Base-by-base conservation (phyloP, 129 eudicot genomes). In the Erigeron canadensis region DNA sequence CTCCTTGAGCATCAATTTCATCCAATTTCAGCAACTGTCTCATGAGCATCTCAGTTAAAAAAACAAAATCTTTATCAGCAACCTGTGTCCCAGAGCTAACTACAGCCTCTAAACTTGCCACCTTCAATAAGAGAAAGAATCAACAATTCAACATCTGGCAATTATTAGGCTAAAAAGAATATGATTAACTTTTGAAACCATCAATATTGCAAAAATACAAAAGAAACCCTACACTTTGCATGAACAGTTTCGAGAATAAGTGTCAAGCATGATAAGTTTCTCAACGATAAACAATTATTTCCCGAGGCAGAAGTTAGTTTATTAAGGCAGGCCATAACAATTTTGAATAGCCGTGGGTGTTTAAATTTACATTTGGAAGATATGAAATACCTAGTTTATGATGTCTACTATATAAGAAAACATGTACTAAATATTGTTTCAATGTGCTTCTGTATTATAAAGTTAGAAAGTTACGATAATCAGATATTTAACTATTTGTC, bases 1-100 rank as follows among this genome's bases (percentile, higher is more conserved):
- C 97, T 74, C 96, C 97, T 79, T 82, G 84, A 75, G 93, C 97
- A 59, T 84, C 91, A 80, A 94, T 90, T 71, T 77, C 79, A 78
- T 94, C 97, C 81, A 94, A 76, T 75, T 86, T 90, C 65, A 94
- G 82, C 78, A 94, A 64, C 71, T 89, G 93, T 63, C 91, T 86
- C 96, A 84, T 86, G 2, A 94, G 91, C 90, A 94, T 84, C 81
- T 94, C 97, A 11, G 90, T 80, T 72, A 81, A 41, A 61, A 82
- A 79, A 37, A 82, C 23, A 66, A 94, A 75, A 55, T 90, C 89
- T 71, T 82, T 87, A 15, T 87, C 93, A 2, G 88, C 84, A 56
- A 90, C 89, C 77, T 87, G 85, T 34, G 81, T 83, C 56, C 98
- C 97, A n/a, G 85, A 72, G 68, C 72, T 28, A 45, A 90, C 84